Evolutionary conservation across 176 grass and related monocot genomes (phyloP).

Genomic region (Hsuehochloa calcarea): DNA sequence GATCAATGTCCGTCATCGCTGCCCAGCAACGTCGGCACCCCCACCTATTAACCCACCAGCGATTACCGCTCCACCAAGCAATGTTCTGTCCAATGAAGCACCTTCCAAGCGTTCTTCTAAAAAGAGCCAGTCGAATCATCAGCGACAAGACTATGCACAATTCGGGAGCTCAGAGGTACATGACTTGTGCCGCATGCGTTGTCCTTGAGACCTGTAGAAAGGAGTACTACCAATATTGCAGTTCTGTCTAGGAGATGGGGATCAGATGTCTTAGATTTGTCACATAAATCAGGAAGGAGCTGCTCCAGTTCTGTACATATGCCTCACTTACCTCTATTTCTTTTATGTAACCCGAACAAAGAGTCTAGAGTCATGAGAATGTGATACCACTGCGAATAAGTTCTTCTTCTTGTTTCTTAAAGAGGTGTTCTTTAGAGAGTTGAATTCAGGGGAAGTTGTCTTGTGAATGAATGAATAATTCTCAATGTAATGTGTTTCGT

Average conservation of each 20-base stretch:
- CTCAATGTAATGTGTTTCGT: slow-evolving; percentile 42
- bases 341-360: slow-evolving; percentile 40
- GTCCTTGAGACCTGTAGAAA: slow-evolving; percentile 53
- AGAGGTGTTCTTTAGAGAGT: slow-evolving; percentile 31
- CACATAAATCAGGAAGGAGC: slow-evolving; percentile 36
- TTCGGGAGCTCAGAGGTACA: slow-evolving; percentile 52
- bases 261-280: slow-evolving; percentile 32
- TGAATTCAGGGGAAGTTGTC: not conserved
- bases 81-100: slow-evolving; percentile 32
- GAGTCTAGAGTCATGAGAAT: slow-evolving; percentile 36
- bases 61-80: not conserved
- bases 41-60: slow-evolving; percentile 17
- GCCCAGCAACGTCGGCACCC: slow-evolving; percentile 41
- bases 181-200: slow-evolving; percentile 64
- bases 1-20: slow-evolving; percentile 67
- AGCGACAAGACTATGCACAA: slow-evolving; percentile 53
- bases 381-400: slow-evolving; percentile 38
- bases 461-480: slow-evolving; percentile 16
- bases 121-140: slow-evolving; percentile 48
- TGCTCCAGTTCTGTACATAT: slow-evolving; percentile 75
- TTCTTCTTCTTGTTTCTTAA: slow-evolving; percentile 33
- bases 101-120: slow-evolving; percentile 56
- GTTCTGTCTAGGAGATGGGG: slow-evolving; percentile 44
- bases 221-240: slow-evolving; percentile 33
- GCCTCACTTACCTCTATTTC: slow-evolving; percentile 44